Base-by-base conservation (phyloP, 768 basidiomycete species). In the Lactarius hengduanensis region DNA sequence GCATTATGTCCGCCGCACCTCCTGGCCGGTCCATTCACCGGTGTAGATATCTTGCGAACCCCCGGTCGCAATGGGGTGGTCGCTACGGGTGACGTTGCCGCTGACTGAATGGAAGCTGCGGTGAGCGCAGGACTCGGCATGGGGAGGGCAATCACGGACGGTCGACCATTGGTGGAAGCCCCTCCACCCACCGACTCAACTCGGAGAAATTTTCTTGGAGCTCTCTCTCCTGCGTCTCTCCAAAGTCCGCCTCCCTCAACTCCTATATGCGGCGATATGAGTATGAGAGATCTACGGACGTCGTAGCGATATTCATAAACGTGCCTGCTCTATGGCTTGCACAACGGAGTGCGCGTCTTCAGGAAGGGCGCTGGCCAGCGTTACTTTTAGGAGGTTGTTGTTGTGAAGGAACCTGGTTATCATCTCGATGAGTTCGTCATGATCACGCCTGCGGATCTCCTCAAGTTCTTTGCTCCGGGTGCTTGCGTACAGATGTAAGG, bases 21-120 rank as follows among this genome's bases (percentile, higher is more conserved):
- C 61, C 40, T 40, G 36, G 26, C 68, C 65, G 32, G 66, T 62
- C 60, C 43, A 63, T 62, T 59, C 61, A 28, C 68, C 68, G 22
- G 66, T 69, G n/a, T 68, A 63, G 53, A 69, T 67, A 45, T 69
- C 68, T 43, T 63, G 65, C 26, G 61, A 69, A 40, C 65, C 65
- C 18, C 66, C 68, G 26, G 40, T 53, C 10, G 54, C 65, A n/a
- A 69, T 30, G 16, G 67, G 26, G 47, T 38, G 53, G 5, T 69
- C 53, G 18, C 67, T 68, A 10, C 59, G 45, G 38, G 7, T 10
- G 41, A 69, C 58, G 13, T 63, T 62, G 30, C 60, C 67, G 16
- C 45, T 69, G 32, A 69, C 68, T 69, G 45, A 10, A 63, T 8
- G n/a, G 43, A 30, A n/a, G 30, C 38, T 18, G 22, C 38, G 53